phyloP scores from a whole-genome alignment of 1,139 yeast genomes.

The Yamadazyma dendronema region DNA sequence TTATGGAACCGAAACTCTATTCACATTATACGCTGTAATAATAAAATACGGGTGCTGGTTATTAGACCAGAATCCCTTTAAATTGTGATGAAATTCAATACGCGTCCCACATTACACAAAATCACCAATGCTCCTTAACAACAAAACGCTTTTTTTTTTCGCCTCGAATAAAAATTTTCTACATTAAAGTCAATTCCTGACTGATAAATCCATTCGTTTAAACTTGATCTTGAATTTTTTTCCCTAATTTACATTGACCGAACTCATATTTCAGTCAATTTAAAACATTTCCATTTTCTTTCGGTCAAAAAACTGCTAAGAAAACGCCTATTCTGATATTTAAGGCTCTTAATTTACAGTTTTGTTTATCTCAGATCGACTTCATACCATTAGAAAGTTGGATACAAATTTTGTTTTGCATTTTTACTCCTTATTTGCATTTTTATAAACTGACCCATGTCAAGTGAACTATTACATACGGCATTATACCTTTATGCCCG shows the following conservation, averaged over 20 bases:
- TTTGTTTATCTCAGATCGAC: slow-evolving; percentile 1
- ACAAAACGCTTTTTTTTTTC: background rate
- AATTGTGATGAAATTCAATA: too few species aligned
- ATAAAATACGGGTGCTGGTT: too few species aligned
- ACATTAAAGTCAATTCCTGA: background rate
- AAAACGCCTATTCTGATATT: background rate
- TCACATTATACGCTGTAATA: too few species aligned
- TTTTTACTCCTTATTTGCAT: too few species aligned
- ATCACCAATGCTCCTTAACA: background rate
- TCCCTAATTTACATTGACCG: background rate
- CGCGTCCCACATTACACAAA: slow-evolving; percentile 1
- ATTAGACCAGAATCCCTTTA: too few species aligned
- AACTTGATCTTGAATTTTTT: background rate
- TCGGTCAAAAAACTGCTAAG: background rate
- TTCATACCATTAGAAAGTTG: too few species aligned
- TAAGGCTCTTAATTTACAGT: background rate
- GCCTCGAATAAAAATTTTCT: slow-evolving; percentile 3
- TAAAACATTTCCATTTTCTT: background rate
- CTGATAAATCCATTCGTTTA: slow-evolving; percentile 1
- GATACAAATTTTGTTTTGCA: too few species aligned
- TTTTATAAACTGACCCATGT: too few species aligned
- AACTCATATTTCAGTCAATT: background rate
- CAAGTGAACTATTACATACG: background rate
- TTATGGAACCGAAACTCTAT: too few species aligned
- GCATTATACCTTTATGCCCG: slow-evolving; percentile 5